Base-by-base conservation (phyloP, 78 protist genomes). In the Capsaspora owczarzaki region DNA sequence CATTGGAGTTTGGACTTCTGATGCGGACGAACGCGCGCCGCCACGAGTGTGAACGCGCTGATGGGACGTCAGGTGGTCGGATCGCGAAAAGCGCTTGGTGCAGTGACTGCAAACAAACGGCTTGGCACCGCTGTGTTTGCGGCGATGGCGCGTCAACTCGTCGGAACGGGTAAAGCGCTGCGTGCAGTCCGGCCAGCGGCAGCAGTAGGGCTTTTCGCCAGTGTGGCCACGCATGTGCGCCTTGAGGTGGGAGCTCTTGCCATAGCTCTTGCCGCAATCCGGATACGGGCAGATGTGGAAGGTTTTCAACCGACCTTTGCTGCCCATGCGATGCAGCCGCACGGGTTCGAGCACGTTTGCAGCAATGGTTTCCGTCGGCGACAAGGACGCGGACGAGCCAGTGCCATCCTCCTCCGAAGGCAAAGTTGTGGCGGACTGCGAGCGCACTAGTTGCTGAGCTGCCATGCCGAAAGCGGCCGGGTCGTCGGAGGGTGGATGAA, bases 51-150 rank as follows among this genome's bases (percentile, higher is more conserved):
- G 66, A 2, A 16, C 33, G 33, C 25, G 12, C 22, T 33, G 27
- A 41, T 63, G 72, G 19, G 72, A 63, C 35, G 72, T 33, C 40
- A 41, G 77, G 60, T 71, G 77, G 60, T 71, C 77, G 23, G 77
- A 41, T 6, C 77, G 51, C 22, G 77, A 71, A n/a, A 71, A 71
- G 61, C 61, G 20, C 33, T 44, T 41, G 35, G 33, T 23, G 77
- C 77, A 71, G 33, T 19, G 2, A 4, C 3, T 29, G 60, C 77
- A 71, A 53, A 22, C 10, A 37, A 44, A 71, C 29, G 77, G 77
- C 33, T 44, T 41, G 44, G 2, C 77, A 2, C 77, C 77, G 8
- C 37, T 44, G 77, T 71, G 77, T 29, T 6, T 16, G 60, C 77
- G 53, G 5, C 40, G 40, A 60, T 71, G 77, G 61, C 77, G 77